Percentiles rank a stretch among this genome's conserved stretches.
Conservation (phyloP, 2,329 filamentous ascomycete genomes). For the Fusarium tricinctum region DNA sequence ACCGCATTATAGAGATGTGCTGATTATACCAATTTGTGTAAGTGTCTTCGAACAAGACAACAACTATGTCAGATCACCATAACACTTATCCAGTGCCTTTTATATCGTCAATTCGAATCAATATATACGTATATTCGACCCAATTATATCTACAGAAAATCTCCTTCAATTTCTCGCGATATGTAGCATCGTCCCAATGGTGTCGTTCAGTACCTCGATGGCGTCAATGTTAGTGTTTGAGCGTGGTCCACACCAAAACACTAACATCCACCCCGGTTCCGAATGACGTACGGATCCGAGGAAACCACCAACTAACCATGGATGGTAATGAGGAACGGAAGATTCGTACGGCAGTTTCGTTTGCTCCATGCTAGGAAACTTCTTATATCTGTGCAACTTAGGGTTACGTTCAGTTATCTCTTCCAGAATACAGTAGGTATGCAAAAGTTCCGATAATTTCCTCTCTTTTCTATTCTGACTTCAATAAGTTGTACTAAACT, state of each 20-base stretch:
- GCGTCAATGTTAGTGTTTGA: constrained; percentile 43
- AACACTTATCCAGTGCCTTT: neutral
- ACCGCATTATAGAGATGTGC: constrained; percentile 20
- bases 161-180: neutral
- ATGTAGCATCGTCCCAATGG: constrained; percentile 2
- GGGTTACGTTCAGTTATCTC: too few species aligned
- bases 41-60: neutral
- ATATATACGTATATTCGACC: neutral
- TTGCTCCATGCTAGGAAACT: neutral
- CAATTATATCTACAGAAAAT: neutral
- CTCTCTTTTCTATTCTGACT: too few species aligned
- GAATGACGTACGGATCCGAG: constrained; percentile 1
- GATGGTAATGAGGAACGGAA: neutral
- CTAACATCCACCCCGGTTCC: constrained; percentile 24
- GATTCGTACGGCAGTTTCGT: neutral
- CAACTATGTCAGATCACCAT: neutral
- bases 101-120: rapidly evolving
- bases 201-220: constrained; percentile 34
- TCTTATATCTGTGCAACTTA: neutral
- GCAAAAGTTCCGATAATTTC: too few species aligned
- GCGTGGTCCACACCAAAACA: neutral
- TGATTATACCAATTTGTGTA: neutral
- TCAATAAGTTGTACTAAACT: too few species aligned
- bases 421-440: too few species aligned
- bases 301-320: neutral